Evolutionary conservation across 2,329 filamentous ascomycete species (phyloP), one percentile per base, ranked within the genome.

Genomic region (Botrytis byssoidea): DNA sequence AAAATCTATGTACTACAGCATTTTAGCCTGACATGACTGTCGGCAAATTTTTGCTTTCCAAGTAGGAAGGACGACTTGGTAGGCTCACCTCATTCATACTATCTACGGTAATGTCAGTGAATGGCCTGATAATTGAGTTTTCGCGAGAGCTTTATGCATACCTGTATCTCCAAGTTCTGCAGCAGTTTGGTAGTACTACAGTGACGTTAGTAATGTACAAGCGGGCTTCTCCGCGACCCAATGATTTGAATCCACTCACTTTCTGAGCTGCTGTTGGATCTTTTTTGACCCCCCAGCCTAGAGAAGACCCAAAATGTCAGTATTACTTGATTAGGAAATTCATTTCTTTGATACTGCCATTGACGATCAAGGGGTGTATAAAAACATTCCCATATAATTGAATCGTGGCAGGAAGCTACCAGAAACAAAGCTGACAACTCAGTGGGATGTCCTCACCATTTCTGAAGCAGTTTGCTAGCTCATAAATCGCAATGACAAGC

Each of bases 161-260:
- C 89, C 89, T 63, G 93, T 93, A 83, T 99, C 96, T 75, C 96
- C 96, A 77, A 99, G 85, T 82, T 99, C 98, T 75, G 96, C 96
- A 42, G 96, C 96, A 16, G 95, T 98, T 84, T 98, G 95, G 83
- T 98, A 99, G 83, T 98, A 99, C 87, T 97, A 86, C 78, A 87
- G 67, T 48, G 69, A 60, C 74, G 74, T 79, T 68, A 80, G 80
- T 77, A 60, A 61, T 74, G 66, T 69, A 51, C 48, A 65, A 63
- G 69, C 69, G 74, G 75, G 76, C 72, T 79, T 77, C 64, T 75
- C 75, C 74, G 70, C 75, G 75, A 74, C 71, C 77, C 76, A 78
- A 78, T 77, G 48, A 71, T 73, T 73, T 61, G 40, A 59, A 68
- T 51, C 74, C 82, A 74, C 86, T 79, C 78, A 90, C 89, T 85